phyloP scores from a whole-genome alignment of 2,329 filamentous ascomycete genomes.

The Pseudogymnoascus sp. region DNA sequence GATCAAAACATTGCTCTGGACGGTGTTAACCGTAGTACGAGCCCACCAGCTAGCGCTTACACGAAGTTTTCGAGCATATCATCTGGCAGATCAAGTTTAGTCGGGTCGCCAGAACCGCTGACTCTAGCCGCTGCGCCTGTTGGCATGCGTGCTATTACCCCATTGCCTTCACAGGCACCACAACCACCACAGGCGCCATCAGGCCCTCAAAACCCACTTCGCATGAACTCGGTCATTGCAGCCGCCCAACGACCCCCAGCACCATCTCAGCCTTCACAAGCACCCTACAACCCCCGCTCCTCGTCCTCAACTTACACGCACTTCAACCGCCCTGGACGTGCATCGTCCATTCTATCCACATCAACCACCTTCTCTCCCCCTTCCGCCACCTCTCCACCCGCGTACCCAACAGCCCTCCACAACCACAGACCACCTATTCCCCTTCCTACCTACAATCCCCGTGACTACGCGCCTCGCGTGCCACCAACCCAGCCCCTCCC shows the following conservation, averaged over 20 bases:
- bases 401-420: background rate
- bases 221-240: conserved; percentile 7
- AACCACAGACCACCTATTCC: background rate
- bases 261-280: background rate
- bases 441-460: conserved; percentile 1
- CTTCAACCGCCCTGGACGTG: background rate
- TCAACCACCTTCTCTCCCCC: conserved; percentile 1
- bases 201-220: background rate
- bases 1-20: background rate
- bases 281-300: background rate
- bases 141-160: background rate
- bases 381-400: conserved; percentile 1
- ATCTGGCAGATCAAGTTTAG: background rate
- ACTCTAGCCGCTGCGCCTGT: background rate
- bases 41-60: background rate
- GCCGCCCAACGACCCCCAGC: background rate
- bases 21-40: background rate
- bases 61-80: conserved; percentile 5
- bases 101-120: background rate
- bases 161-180: background rate
- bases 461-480: background rate
- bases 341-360: background rate
- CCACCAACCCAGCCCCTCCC: background rate
- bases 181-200: background rate
- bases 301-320: background rate